These are phyloP conservation scores for Moricandia arvensis DNA, from an alignment of 345 rosid species.

Conservation along the genomic window DNA sequence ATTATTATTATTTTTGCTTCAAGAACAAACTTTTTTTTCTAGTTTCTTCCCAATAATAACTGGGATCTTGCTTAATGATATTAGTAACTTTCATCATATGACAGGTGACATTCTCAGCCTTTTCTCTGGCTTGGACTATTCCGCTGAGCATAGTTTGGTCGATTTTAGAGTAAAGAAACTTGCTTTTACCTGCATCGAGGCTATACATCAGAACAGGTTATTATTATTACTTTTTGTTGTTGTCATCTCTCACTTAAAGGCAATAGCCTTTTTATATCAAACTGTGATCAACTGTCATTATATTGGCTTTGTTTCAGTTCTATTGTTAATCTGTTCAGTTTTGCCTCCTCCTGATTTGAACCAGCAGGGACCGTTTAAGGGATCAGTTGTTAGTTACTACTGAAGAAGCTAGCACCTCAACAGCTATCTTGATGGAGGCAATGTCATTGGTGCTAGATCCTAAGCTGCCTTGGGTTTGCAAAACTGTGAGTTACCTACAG, in stretches of 20 bases:
- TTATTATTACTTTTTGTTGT: background rate
- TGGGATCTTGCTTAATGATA: slow-evolving; percentile 14
- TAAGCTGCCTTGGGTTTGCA: slow-evolving; percentile 89
- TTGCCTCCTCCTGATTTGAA: slow-evolving; percentile 31
- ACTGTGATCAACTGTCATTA: background rate
- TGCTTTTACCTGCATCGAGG: slow-evolving; percentile 67
- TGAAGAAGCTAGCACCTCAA: slow-evolving; percentile 45
- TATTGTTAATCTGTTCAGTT: slow-evolving; percentile 17
- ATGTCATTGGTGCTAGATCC: slow-evolving; percentile 63
- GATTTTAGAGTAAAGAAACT: slow-evolving; percentile 77
- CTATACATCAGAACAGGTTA: slow-evolving; percentile 82
- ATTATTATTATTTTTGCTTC: background rate
- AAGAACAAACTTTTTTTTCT: background rate
- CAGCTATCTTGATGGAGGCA: slow-evolving; percentile 65
- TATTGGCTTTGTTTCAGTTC: slow-evolving; percentile 6
- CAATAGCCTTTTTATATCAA: slow-evolving; percentile 18
- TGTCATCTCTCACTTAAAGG: slow-evolving; percentile 8
- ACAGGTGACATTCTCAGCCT: slow-evolving; percentile 73
- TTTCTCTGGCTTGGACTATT: slow-evolving; percentile 61
- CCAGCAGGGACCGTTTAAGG: slow-evolving; percentile 56
- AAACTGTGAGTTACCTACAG: slow-evolving; percentile 60
- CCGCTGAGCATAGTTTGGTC: slow-evolving; percentile 51
- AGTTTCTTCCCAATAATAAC: background rate
- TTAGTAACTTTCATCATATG: slow-evolving; percentile 33
- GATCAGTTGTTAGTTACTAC: slow-evolving; percentile 55